Evolutionary conservation across 2,329 filamentous ascomycete species (phyloP).

Genomic region (Onygena corvina): DNA sequence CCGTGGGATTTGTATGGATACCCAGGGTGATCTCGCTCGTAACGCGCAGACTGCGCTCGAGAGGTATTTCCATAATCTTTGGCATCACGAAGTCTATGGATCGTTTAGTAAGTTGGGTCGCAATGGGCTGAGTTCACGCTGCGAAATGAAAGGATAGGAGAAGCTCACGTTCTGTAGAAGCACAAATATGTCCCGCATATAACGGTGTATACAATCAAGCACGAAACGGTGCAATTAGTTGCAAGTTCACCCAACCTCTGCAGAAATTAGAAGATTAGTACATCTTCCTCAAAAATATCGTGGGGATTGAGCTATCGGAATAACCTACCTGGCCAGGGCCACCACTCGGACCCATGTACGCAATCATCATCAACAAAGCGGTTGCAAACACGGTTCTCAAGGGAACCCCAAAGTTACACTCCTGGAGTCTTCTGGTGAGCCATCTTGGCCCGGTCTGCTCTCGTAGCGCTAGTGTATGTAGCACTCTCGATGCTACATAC

Average conservation of each 20-base stretch:
- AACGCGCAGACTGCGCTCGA: constrained; percentile 18
- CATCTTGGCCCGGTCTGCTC: constrained; percentile 33
- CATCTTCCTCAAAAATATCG: constrained; percentile 11
- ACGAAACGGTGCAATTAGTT: constrained; percentile 30
- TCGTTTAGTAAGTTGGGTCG: neutral
- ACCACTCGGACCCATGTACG: constrained; percentile 31
- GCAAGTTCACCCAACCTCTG: constrained; percentile 30
- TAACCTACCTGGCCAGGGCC: constrained; percentile 26
- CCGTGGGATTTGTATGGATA: constrained; percentile 24
- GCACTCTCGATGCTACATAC: constrained; percentile 33
- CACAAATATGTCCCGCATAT: constrained; percentile 33
- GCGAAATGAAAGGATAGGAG: neutral
- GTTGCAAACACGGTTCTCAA: constrained; percentile 32
- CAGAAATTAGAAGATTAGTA: constrained; percentile 3
- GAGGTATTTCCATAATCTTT: constrained; percentile 32
- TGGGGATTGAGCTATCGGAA: neutral
- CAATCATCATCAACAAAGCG: constrained; percentile 29
- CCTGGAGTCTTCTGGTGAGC: constrained; percentile 29
- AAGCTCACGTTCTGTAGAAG: constrained; percentile 24
- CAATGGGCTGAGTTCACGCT: neutral
- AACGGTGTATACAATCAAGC: constrained; percentile 31
- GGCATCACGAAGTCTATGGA: constrained; percentile 28
- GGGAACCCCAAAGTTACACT: constrained; percentile 31
- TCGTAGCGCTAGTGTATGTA: constrained; percentile 33
- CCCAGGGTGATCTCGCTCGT: constrained; percentile 17